Evolutionary conservation across 2,329 filamentous ascomycete species (phyloP), one percentile per base, ranked within the genome.

Genomic region (Didymella keratinophila): DNA sequence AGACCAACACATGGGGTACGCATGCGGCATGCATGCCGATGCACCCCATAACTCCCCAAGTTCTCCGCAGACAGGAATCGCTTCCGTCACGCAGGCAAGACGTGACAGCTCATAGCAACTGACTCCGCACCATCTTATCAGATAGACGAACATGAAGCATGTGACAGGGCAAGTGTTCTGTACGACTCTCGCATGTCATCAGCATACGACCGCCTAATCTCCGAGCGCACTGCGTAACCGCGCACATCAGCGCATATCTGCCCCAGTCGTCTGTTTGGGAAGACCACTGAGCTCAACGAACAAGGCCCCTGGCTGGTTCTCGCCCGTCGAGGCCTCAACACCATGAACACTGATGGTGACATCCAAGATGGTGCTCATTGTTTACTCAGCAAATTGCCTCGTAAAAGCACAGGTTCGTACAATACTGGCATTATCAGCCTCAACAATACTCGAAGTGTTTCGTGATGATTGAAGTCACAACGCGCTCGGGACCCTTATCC

Each of bases 201-300:
- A 32, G 23, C 14, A 8, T 28, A 50, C 41, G 11, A 14, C 37
- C 39, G 16, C 11, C 44, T 45, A 58, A 50, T 50, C 44, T 58
- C 44, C 50, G 39, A 46, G 30, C 30, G 21, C 14, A 30, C 55
- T 41, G 39, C 32, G 41, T 30, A 56, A 43, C 41, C 41, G 39
- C 52, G 52, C 39, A 37, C 43, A 34, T 23, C 34, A 42, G 43
- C 44, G 45, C 39, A 56, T 25, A 28, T 20, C 32, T 49, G 50
- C 45, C 21, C 45, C 30, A 42, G 4, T 42, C n/a, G 45, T 58
- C 46, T 16, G 5, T 42, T 54, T 8, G 39, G 50, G 41, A n/a
- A 20, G 20, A 45, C 21, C 45, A 42, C 23, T 28, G 21, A 27
- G 43, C 45, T 50, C 50, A 42, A 58, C 32, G 20, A 52, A 36